Conservation (phyloP, 306 rosid species). For the Prinsepia uniflora region DNA sequence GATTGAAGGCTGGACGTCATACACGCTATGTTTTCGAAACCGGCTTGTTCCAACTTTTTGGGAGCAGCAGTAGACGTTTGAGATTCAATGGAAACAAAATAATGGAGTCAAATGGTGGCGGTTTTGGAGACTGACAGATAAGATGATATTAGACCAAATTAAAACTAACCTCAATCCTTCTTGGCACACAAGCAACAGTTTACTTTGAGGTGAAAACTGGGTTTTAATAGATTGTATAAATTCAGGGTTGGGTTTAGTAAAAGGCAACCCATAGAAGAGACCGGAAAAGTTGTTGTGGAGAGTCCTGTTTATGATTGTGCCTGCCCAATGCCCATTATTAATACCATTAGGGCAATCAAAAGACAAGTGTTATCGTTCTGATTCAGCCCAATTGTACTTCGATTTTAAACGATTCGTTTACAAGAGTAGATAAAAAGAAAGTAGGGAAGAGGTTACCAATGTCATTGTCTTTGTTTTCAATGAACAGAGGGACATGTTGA, state of each 20-base stretch:
- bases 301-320: constrained; percentile 77
- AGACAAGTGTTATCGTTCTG: too few species aligned
- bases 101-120: constrained; percentile 15
- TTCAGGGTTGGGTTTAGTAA: constrained; percentile 78
- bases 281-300: constrained; percentile 93
- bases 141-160: background rate
- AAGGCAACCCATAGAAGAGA: constrained; percentile 75
- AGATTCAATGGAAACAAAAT: constrained; percentile 33
- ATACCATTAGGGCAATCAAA: too few species aligned
- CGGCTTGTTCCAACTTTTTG: constrained; percentile 63
- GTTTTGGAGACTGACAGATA: background rate
- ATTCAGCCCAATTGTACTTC: too few species aligned
- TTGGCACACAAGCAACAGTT: constrained; percentile 81
- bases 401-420: too few species aligned
- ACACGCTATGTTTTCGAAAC: constrained; percentile 69
- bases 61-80: constrained; percentile 91
- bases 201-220: constrained; percentile 58
- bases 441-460: constrained; percentile 37
- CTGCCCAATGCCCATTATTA: constrained; percentile 35
- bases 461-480: constrained; percentile 82
- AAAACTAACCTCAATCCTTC: constrained; percentile 84
- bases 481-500: constrained; percentile 79
- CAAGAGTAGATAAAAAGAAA: too few species aligned
- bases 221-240: constrained; percentile 68
- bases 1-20: constrained; percentile 84